Percentiles rank a stretch among this genome's conserved stretches.
Conservation (phyloP, 257 asterid genomes). For the Lantana camara region DNA sequence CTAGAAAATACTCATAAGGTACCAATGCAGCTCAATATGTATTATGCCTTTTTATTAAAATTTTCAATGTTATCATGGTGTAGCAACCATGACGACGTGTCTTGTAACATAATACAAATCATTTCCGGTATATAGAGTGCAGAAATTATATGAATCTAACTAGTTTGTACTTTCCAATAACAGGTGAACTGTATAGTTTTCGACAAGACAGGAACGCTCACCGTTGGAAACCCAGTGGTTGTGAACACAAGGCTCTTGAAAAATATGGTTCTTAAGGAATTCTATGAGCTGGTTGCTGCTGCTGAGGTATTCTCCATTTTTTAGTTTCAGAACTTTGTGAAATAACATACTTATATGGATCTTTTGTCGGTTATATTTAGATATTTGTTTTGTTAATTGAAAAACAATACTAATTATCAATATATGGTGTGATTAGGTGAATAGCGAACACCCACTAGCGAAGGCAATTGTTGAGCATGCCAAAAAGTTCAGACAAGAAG, state of each 20-base stretch:
- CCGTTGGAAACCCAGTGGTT: conserved; percentile 79
- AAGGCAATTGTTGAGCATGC: conserved; percentile 74
- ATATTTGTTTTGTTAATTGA: not conserved
- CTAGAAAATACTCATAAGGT: conserved; percentile 88
- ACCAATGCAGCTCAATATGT: not conserved
- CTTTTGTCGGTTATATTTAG: too few relatives aligned
- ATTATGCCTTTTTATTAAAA: not conserved
- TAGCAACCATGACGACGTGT: not conserved
- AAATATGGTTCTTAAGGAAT: conserved; percentile 51
- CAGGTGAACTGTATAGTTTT: conserved; percentile 77
- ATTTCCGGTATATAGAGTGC: not conserved
- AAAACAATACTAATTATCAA: not conserved
- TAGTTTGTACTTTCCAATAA: not conserved
- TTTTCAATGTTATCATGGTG: not conserved
- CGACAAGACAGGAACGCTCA: conserved; percentile 91
- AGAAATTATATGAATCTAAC: not conserved
- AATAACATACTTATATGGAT: too few relatives aligned
- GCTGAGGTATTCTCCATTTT: conserved; percentile 64
- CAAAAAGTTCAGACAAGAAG: conserved; percentile 48
- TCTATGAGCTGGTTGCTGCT: conserved; percentile 68
- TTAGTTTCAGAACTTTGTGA: not conserved
- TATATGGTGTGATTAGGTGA: conserved; percentile 43
- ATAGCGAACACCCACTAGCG: conserved; percentile 89
- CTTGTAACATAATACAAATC: not conserved
- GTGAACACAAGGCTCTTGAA: conserved; percentile 59